phyloP scores from a whole-genome alignment of 306 rosid genomes.

The Oemleria cerasiformis region DNA sequence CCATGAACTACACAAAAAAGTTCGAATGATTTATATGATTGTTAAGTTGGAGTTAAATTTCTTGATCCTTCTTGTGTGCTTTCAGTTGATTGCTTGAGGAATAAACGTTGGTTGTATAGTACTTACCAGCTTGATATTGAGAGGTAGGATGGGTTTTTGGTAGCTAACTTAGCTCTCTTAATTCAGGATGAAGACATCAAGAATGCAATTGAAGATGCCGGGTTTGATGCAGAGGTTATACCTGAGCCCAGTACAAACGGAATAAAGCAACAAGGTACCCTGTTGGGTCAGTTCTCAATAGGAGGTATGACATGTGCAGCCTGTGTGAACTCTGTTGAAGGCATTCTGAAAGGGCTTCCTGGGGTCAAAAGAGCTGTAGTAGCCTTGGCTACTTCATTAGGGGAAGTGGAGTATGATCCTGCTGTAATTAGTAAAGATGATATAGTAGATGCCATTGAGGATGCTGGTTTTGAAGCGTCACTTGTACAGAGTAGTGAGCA shows the following conservation, averaged over 20 bases:
- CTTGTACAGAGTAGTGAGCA: conserved; percentile 84
- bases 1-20: neutral
- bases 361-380: conserved; percentile 91
- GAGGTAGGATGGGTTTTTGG: neutral
- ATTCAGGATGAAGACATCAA: conserved; percentile 77
- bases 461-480: conserved; percentile 88
- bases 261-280: conserved; percentile 50
- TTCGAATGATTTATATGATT: neutral
- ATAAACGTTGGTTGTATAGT: neutral
- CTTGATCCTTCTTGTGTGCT: neutral
- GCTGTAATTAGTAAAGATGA: conserved; percentile 65
- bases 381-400: conserved; percentile 87
- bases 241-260: conserved; percentile 63
- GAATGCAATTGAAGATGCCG: conserved; percentile 95
- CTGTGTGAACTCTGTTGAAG: conserved; percentile 93
- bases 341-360: conserved; percentile 70
- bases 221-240: conserved; percentile 90
- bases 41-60: neutral
- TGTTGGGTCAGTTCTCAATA: conserved; percentile 82
- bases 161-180: conserved; percentile 29
- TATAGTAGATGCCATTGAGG: conserved; percentile 84
- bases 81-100: neutral
- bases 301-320: conserved; percentile 99
- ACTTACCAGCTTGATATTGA: neutral
- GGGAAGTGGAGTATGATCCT: conserved; percentile 92